Evolutionary conservation across 1,284 basidiomycete species (phyloP).

Genomic region (Microbotryum intermedium): DNA sequence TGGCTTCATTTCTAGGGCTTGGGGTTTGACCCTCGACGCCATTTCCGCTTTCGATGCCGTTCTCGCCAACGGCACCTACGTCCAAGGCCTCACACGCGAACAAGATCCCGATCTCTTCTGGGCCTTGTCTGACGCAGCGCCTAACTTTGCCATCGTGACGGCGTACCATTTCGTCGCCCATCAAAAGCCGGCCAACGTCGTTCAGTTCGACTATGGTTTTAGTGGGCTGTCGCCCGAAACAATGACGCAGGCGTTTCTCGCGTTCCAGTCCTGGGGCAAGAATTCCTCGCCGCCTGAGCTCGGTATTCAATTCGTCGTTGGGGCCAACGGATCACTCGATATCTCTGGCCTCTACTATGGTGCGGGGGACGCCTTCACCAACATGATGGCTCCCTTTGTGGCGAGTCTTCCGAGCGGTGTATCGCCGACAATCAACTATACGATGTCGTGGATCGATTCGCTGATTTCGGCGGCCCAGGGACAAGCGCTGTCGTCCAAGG

Average conservation of each 20-base stretch:
- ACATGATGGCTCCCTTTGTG: neutral
- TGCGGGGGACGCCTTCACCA: neutral
- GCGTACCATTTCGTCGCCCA: constrained; percentile 19
- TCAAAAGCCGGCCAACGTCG: too few relatives aligned
- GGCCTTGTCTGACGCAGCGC: constrained; percentile 36
- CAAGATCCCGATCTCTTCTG: constrained; percentile 27
- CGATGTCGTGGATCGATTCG: constrained; percentile 13
- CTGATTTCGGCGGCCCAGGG: constrained; percentile 7
- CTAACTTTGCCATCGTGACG: constrained; percentile 39
- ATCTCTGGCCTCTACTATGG: constrained; percentile 17
- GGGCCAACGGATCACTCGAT: neutral
- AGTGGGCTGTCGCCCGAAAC: too few relatives aligned
- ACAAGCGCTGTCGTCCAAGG: too few relatives aligned
- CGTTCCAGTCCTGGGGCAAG: constrained; percentile 12
- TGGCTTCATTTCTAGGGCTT: constrained; percentile 33
- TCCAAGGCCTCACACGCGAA: constrained; percentile 28
- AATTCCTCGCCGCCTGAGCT: constrained; percentile 15
- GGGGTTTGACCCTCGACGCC: constrained; percentile 38
- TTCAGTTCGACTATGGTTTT: too few relatives aligned
- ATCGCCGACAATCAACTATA: too few relatives aligned
- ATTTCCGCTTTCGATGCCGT: constrained; percentile 37
- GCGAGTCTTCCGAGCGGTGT: neutral
- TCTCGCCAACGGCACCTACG: constrained; percentile 37
- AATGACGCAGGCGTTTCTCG: constrained; percentile 2
- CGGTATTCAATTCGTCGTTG: constrained; percentile 7